phyloP scores from a whole-genome alignment of 2,329 filamentous ascomycete species.

The Ascochyta viciae-villosae region DNA sequence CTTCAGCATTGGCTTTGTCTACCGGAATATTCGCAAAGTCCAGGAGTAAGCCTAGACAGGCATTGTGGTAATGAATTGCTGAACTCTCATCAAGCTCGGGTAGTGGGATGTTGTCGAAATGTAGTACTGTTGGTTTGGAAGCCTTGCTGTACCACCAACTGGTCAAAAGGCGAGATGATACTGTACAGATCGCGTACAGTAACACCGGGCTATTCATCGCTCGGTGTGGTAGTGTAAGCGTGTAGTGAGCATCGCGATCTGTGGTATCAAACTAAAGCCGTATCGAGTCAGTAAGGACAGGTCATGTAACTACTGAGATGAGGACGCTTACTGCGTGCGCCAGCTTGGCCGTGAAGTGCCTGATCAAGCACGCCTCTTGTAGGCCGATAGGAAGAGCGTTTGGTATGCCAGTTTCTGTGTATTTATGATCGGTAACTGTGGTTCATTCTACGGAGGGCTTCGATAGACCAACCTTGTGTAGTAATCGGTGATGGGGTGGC shows the following conservation, averaged over 20 bases:
- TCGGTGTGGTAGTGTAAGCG: neutral
- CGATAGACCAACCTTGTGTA: neutral
- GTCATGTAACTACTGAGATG: neutral
- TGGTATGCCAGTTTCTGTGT: neutral
- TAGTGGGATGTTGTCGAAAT: neutral
- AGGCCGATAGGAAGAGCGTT: neutral
- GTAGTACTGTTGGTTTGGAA: neutral
- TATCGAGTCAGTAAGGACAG: neutral
- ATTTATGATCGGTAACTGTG: no score
- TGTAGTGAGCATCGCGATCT: neutral
- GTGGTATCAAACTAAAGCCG: neutral
- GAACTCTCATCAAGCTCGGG: neutral
- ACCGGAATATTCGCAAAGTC: neutral
- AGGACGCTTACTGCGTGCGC: neutral
- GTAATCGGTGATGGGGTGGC: neutral
- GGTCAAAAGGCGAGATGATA: neutral
- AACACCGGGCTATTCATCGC: neutral
- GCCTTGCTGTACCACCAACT: neutral
- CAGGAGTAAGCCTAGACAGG: constrained; percentile 1
- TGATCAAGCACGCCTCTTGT: constrained; percentile 3
- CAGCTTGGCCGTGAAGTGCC: neutral
- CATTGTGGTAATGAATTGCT: constrained; percentile 4
- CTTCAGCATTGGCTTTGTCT: constrained; percentile 1
- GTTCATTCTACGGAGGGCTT: neutral
- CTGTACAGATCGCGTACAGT: neutral